Conservation (phyloP, 2,329 filamentous ascomycete genomes). For the Penicillium sp. region DNA sequence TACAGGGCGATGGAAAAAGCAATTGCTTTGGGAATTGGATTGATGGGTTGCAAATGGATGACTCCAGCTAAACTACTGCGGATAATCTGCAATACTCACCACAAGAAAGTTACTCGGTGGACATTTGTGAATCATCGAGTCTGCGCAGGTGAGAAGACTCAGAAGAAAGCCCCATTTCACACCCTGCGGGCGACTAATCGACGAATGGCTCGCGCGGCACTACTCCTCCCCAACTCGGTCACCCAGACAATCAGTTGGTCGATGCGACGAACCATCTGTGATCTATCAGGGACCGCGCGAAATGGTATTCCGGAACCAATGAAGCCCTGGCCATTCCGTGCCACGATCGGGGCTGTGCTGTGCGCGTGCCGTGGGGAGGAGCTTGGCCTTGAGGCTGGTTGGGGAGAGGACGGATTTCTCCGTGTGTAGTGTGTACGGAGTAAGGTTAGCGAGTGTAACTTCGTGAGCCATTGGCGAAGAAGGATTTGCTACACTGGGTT, state of each 20-base stretch:
- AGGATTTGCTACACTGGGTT: no score
- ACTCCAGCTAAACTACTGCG: not conserved
- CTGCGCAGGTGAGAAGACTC: not conserved
- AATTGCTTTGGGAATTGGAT: not conserved
- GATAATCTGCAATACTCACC: not conserved
- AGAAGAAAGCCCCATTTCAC: not conserved
- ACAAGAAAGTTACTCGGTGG: no score
- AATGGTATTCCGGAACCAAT: not conserved
- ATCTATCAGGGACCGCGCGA: conserved; percentile 11
- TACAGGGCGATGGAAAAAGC: not conserved
- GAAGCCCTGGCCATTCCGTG: not conserved
- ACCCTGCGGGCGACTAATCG: not conserved
- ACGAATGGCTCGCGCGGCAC: not conserved
- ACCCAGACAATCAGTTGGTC: not conserved
- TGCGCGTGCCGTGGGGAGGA: not conserved
- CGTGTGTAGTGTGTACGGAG: not conserved
- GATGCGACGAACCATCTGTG: conserved; percentile 6
- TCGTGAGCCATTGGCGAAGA: not conserved
- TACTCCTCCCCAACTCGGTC: not conserved
- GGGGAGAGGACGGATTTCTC: not conserved
- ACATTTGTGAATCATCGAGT: not conserved
- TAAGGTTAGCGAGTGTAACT: not conserved
- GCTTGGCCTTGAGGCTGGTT: not conserved
- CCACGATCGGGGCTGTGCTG: conserved; percentile 14
- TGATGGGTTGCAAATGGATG: not conserved